Evolutionary conservation across 495 filamentous ascomycete genomes (phyloP).

Genomic region (Talaromyces trachyspermus): DNA sequence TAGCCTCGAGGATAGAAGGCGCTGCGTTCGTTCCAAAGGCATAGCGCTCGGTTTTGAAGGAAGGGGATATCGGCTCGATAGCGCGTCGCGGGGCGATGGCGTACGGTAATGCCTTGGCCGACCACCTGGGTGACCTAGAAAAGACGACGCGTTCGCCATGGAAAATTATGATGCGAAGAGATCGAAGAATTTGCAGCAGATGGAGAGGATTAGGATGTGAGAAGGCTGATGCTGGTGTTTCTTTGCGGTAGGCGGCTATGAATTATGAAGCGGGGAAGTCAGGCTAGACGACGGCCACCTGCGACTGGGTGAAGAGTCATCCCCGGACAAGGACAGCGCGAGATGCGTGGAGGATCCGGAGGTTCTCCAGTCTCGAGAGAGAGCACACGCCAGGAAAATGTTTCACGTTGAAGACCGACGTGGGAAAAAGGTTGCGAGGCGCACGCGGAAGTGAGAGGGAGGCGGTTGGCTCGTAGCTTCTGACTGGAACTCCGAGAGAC

Average conservation of each 20-base stretch:
- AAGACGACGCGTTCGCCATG: constrained; percentile 44
- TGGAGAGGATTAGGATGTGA: constrained; percentile 10
- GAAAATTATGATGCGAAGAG: neutral
- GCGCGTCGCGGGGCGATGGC: constrained; percentile 48
- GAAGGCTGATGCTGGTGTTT: constrained; percentile 15
- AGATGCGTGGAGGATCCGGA: neutral
- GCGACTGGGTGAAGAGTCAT: constrained; percentile 37
- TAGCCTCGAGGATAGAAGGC: constrained; percentile 6
- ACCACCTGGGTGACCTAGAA: constrained; percentile 29
- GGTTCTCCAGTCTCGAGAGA: constrained; percentile 15
- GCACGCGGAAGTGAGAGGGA: constrained; percentile 12
- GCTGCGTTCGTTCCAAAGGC: constrained; percentile 28
- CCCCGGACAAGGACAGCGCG: constrained; percentile 27
- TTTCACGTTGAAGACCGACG: constrained; percentile 17
- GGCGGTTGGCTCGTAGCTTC: constrained; percentile 4
- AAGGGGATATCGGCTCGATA: constrained; percentile 46
- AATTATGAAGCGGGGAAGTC: constrained; percentile 42
- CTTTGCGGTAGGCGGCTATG: constrained; percentile 37
- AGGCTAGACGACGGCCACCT: constrained; percentile 43
- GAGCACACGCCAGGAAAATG: constrained; percentile 12
- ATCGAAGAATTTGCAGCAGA: constrained; percentile 1
- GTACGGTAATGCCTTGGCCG: constrained; percentile 46
- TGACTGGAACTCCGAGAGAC: neutral
- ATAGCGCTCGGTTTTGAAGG: constrained; percentile 25
- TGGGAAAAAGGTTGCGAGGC: constrained; percentile 15